Conservation (phyloP, 2,329 filamentous ascomycete genomes). For the Claviceps humidiphila region DNA sequence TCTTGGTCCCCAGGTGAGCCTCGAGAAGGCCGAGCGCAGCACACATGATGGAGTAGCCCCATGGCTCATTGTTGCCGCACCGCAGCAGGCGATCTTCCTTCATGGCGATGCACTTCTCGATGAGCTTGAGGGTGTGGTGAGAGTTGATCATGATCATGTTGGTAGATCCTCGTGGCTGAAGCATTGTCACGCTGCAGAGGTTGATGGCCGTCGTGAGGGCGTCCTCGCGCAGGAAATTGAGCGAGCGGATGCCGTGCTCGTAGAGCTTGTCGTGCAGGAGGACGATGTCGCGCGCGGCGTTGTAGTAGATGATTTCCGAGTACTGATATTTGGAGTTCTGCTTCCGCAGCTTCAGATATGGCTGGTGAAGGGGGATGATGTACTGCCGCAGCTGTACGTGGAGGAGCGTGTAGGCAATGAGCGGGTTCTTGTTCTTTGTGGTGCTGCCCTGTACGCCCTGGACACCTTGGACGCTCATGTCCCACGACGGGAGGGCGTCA, state of each 20-base stretch:
- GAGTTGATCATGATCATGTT: slow-evolving; percentile 51
- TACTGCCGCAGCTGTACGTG: slow-evolving; percentile 49
- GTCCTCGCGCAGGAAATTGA: slow-evolving; percentile 49
- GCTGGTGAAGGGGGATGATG: slow-evolving; percentile 48
- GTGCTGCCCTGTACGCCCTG: slow-evolving; percentile 10
- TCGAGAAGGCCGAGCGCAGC: slow-evolving; percentile 45
- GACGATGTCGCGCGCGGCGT: slow-evolving; percentile 46
- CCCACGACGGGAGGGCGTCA: slow-evolving; percentile 45
- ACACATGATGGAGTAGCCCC: slow-evolving; percentile 52
- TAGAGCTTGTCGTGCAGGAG: slow-evolving; percentile 48
- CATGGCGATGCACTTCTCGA: slow-evolving; percentile 47
- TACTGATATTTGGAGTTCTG: slow-evolving; percentile 48
- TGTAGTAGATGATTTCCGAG: slow-evolving; percentile 51
- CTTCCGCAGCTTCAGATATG: slow-evolving; percentile 45
- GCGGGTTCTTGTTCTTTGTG: slow-evolving; percentile 33
- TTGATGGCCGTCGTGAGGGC: slow-evolving; percentile 47
- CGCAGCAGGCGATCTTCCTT: slow-evolving; percentile 47
- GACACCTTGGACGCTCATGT: slow-evolving; percentile 22
- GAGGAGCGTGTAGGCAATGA: slow-evolving; percentile 45
- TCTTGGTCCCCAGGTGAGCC: slow-evolving; percentile 44
- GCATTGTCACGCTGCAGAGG: slow-evolving; percentile 46
- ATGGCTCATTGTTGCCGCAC: slow-evolving; percentile 51
- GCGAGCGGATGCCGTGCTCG: slow-evolving; percentile 42
- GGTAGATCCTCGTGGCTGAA: slow-evolving; percentile 44
- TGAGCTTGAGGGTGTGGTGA: slow-evolving; percentile 45